These are phyloP conservation scores for Malassezia arunalokei DNA, from an alignment of 1,284 basidiomycete species.

Conservation along the genomic window DNA sequence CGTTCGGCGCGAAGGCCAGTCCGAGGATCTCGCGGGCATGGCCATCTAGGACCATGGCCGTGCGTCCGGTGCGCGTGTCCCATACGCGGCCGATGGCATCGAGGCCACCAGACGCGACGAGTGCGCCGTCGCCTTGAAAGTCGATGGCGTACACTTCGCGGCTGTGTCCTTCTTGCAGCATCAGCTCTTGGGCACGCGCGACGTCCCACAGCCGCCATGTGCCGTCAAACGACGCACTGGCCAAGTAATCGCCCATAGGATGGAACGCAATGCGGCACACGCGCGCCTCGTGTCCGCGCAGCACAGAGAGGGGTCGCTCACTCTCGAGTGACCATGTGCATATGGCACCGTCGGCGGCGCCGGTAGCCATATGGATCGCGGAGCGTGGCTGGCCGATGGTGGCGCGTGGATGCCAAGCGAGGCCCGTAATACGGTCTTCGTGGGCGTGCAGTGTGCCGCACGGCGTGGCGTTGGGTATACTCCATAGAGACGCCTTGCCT, in stretches of 20 bases:
- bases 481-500: slow-evolving; percentile 86
- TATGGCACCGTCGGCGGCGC: slow-evolving; percentile 72
- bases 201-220: slow-evolving; percentile 99
- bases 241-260: slow-evolving; percentile 81
- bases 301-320: slow-evolving; percentile 63
- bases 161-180: slow-evolving; percentile 91
- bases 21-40: slow-evolving; percentile 87
- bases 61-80: slow-evolving; percentile 87
- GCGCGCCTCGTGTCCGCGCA: slow-evolving; percentile 78
- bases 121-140: slow-evolving; percentile 86
- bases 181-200: slow-evolving; percentile 62
- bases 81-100: slow-evolving; percentile 94
- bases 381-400: slow-evolving; percentile 63
- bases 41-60: slow-evolving; percentile 95
- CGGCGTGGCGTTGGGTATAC: slow-evolving; percentile 59
- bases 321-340: slow-evolving; percentile 63
- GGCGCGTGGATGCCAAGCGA: slow-evolving; percentile 93
- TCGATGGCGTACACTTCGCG: slow-evolving; percentile 91
- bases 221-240: slow-evolving; percentile 89
- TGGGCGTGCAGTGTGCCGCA: slow-evolving; percentile 53
- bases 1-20: slow-evolving; percentile 87
- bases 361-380: slow-evolving; percentile 74
- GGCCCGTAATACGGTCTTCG: slow-evolving; percentile 77
- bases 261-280: slow-evolving; percentile 91
- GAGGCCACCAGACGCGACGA: slow-evolving; percentile 87